A percentile compares a stretch with the other conserved stretches of the same genome.
Conservation (phyloP, 2,329 filamentous ascomycete species). For the Aspergillus latus region DNA sequence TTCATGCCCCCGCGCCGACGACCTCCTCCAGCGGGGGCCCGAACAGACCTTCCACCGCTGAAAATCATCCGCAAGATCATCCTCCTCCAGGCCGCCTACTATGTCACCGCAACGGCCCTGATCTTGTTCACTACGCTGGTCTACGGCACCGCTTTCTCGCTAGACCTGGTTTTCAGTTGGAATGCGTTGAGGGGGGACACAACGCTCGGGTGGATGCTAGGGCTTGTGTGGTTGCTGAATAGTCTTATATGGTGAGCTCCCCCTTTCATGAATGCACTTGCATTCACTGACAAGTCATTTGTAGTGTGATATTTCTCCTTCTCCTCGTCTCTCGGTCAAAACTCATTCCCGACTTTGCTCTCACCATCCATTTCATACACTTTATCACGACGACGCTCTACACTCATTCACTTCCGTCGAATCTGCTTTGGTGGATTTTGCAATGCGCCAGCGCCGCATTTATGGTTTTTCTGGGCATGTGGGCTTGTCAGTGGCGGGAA, state of each 20-base stretch:
- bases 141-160: slow-evolving; percentile 59
- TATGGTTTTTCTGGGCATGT: slow-evolving; percentile 74
- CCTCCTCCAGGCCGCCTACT: slow-evolving; percentile 65
- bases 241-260: slow-evolving; percentile 60
- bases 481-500: slow-evolving; percentile 89
- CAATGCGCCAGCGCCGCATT: slow-evolving; percentile 61
- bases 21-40: slow-evolving; percentile 64
- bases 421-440: slow-evolving; percentile 82
- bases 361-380: slow-evolving; percentile 84
- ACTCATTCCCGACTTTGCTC: slow-evolving; percentile 89
- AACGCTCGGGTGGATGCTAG: slow-evolving; percentile 68
- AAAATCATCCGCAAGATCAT: slow-evolving; percentile 68
- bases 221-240: slow-evolving; percentile 67
- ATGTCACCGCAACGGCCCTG: slow-evolving; percentile 59
- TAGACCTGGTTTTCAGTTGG: slow-evolving; percentile 65
- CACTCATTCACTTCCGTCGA: slow-evolving; percentile 70
- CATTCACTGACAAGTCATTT: background rate
- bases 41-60: slow-evolving; percentile 65
- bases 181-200: slow-evolving; percentile 64
- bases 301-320: slow-evolving; percentile 78
- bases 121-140: slow-evolving; percentile 69
- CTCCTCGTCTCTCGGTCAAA: slow-evolving; percentile 84
- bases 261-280: background rate
- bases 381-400: slow-evolving; percentile 76
- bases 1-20: slow-evolving; percentile 53